Percentiles rank a stretch among this genome's conserved stretches.
phyloP scores from a whole-genome alignment of 192 early-diverging fungal genomes.

The Oehlia diaphana region DNA sequence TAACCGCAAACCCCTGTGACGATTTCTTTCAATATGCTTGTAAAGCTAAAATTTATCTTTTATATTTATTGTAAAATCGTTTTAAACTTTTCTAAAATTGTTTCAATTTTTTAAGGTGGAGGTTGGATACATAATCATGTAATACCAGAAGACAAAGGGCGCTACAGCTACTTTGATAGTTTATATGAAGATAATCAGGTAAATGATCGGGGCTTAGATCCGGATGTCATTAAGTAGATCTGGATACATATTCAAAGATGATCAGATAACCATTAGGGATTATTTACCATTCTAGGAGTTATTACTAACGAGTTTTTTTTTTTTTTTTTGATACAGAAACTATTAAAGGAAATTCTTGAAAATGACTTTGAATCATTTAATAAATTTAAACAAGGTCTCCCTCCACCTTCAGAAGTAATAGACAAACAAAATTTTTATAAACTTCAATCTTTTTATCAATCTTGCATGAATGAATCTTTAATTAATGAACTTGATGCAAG shows the following conservation, averaged over 20 bases:
- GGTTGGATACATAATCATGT: constrained; percentile 52
- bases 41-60: constrained; percentile 33
- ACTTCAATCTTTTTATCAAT: constrained; percentile 55
- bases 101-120: constrained; percentile 43
- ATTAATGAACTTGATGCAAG: constrained; percentile 41
- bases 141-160: constrained; percentile 63
- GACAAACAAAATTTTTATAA: constrained; percentile 56
- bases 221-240: too few relatives aligned
- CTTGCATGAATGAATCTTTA: constrained; percentile 51
- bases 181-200: constrained; percentile 49
- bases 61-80: not conserved
- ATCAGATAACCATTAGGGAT: too few relatives aligned
- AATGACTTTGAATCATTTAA: constrained; percentile 37
- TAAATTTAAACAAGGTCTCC: constrained; percentile 23
- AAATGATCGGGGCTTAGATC: not conserved
- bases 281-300: too few relatives aligned
- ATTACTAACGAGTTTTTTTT: not conserved
- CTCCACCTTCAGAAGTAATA: constrained; percentile 40
- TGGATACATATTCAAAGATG: too few relatives aligned
- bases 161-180: constrained; percentile 43
- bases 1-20: constrained; percentile 58
- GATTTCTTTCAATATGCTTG: constrained; percentile 71
- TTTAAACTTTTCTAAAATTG: not conserved
- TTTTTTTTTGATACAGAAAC: constrained; percentile 29
- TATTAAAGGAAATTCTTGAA: constrained; percentile 52